Conservation (phyloP, 257 asterid genomes). For the Ballota nigra region DNA sequence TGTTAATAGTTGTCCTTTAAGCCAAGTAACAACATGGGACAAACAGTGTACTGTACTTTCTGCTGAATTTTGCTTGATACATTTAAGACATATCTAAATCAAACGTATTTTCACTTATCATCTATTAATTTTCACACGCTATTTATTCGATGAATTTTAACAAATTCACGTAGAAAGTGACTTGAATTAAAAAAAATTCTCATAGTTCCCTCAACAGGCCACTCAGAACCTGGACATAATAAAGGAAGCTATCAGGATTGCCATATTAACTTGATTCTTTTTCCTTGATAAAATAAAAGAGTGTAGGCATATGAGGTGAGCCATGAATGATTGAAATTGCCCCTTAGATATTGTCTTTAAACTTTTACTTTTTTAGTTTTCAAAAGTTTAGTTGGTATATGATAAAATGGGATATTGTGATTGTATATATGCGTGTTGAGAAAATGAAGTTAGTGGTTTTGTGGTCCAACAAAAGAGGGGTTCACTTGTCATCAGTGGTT, state of each 20-base stretch:
- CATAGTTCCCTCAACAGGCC: neutral
- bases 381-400: neutral
- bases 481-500: conserved; percentile 16
- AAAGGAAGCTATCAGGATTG: conserved; percentile 12
- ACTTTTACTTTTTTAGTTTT: neutral
- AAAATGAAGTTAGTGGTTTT: conserved; percentile 15
- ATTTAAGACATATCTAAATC: no score
- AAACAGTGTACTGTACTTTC: no score
- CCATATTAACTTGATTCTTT: neutral
- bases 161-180: neutral
- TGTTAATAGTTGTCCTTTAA: no score
- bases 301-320: neutral
- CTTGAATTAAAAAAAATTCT: neutral
- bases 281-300: neutral
- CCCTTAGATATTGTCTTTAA: neutral
- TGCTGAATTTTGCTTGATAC: no score
- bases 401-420: conserved; percentile 5
- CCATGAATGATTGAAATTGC: conserved; percentile 2
- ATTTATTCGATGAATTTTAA: neutral
- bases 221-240: neutral
- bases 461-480: conserved; percentile 36
- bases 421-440: neutral
- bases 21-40: no score
- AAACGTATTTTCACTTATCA: no score
- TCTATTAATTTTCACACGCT: neutral